Conservation (phyloP, 352 stramenopile genomes). For the Globisporangium radiosum region DNA sequence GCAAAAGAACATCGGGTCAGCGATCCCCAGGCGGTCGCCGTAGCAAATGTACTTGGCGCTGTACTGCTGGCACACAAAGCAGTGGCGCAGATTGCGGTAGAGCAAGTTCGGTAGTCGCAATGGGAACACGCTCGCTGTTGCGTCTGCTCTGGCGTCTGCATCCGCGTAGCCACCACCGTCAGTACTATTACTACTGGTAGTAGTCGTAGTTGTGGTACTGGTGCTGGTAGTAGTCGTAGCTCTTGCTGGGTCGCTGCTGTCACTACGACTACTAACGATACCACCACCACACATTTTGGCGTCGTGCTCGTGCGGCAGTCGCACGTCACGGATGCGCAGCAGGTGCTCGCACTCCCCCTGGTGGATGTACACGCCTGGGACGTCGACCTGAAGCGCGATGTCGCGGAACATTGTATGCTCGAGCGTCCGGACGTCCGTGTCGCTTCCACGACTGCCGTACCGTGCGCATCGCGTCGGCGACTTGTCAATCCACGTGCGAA, state of each 20-base stretch:
- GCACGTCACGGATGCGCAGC: slow-evolving; percentile 52
- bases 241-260: not conserved
- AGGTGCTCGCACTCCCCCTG: slow-evolving; percentile 77
- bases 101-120: slow-evolving; percentile 52
- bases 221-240: not conserved
- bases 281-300: not conserved
- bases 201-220: slow-evolving; percentile 3
- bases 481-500: slow-evolving; percentile 46
- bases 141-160: not conserved
- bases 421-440: slow-evolving; percentile 13
- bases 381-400: slow-evolving; percentile 44
- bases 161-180: too few relatives aligned
- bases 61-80: slow-evolving; percentile 68
- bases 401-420: slow-evolving; percentile 46
- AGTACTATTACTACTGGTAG: not conserved
- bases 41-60: slow-evolving; percentile 77
- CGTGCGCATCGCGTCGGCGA: slow-evolving; percentile 22
- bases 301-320: slow-evolving; percentile 50
- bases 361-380: slow-evolving; percentile 63
- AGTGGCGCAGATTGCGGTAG: slow-evolving; percentile 49
- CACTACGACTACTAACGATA: not conserved
- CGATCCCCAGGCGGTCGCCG: slow-evolving; percentile 48
- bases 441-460: slow-evolving; percentile 17
- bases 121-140: slow-evolving; percentile 29
- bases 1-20: slow-evolving; percentile 78